Percentiles rank a stretch among this genome's conserved stretches.
Conservation (phyloP, 495 filamentous ascomycete species). For the Podospora sp. region DNA sequence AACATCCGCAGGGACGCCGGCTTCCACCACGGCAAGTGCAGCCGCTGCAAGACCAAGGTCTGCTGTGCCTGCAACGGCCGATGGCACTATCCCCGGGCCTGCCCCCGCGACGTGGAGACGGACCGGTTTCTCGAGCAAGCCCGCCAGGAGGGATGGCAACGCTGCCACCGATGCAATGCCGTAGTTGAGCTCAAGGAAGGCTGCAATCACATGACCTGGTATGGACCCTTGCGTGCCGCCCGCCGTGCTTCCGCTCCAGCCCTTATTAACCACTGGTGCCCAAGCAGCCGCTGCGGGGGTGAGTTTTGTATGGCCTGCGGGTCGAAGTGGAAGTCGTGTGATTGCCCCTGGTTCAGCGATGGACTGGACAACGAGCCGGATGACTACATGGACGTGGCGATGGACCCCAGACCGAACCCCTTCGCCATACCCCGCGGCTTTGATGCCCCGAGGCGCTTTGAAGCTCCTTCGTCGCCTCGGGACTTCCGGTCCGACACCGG, state of each 20-base stretch:
- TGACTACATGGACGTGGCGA: constrained; percentile 56
- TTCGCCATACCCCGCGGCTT: constrained; percentile 29
- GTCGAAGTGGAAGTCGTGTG: constrained; percentile 76
- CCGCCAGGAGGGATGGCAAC: constrained; percentile 72
- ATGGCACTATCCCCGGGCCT: constrained; percentile 69
- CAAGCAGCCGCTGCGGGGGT: constrained; percentile 67
- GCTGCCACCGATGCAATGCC: constrained; percentile 72
- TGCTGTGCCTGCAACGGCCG: constrained; percentile 71
- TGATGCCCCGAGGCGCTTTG: constrained; percentile 12
- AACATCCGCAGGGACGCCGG: constrained; percentile 57
- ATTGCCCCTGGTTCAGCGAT: constrained; percentile 77
- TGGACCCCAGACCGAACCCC: constrained; percentile 28
- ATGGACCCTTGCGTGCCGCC: constrained; percentile 35
- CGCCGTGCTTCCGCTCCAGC: constrained; percentile 16
- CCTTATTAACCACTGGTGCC: constrained; percentile 18
- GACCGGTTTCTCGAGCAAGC: constrained; percentile 66
- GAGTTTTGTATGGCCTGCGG: constrained; percentile 86
- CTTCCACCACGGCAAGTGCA: constrained; percentile 62
- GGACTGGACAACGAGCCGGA: constrained; percentile 58
- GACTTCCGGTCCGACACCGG: constrained; percentile 31
- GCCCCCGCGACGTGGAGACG: constrained; percentile 71
- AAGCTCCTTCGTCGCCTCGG: constrained; percentile 32
- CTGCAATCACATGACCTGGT: constrained; percentile 86
- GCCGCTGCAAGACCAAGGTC: constrained; percentile 70
- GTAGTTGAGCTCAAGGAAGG: constrained; percentile 81